Conservation (phyloP, 179 eudicot species). For the Vitellaria paradoxa region DNA sequence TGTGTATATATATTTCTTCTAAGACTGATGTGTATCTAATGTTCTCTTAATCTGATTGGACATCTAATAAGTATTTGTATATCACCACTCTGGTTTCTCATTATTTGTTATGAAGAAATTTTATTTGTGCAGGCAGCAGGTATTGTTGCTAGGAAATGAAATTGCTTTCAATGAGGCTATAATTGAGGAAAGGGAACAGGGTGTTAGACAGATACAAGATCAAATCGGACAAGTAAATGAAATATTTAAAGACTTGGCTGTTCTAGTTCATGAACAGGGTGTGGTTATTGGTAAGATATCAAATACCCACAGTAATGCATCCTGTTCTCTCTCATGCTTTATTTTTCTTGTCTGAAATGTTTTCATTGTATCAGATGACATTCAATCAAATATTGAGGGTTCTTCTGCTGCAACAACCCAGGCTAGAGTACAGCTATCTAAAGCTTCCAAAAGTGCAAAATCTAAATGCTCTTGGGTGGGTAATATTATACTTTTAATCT, state of each 20-base stretch:
- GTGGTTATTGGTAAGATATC: slow-evolving; percentile 53
- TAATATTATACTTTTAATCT: background rate
- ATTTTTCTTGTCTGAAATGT: background rate
- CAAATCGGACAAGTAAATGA: slow-evolving; percentile 73
- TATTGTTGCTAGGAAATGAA: slow-evolving; percentile 66
- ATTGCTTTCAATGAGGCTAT: slow-evolving; percentile 67
- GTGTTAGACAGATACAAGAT: slow-evolving; percentile 60
- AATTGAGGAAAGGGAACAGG: slow-evolving; percentile 70
- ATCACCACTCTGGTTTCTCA: background rate
- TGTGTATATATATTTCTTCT: background rate
- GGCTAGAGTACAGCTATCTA: slow-evolving; percentile 55
- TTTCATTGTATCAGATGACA: slow-evolving; percentile 47
- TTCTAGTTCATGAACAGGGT: slow-evolving; percentile 66
- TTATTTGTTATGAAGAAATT: background rate
- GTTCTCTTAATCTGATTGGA: background rate
- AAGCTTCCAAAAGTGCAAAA: slow-evolving; percentile 61
- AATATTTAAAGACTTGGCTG: slow-evolving; percentile 72
- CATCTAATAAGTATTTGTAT: background rate
- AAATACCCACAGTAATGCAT: slow-evolving; percentile 2
- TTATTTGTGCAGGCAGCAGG: slow-evolving; percentile 52
- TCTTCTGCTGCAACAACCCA: slow-evolving; percentile 67
- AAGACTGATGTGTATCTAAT: background rate
- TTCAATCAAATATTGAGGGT: slow-evolving; percentile 53
- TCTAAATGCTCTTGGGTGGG: slow-evolving; percentile 65
- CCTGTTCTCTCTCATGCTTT: slow-evolving; percentile 4